phyloP scores from a whole-genome alignment of 2,329 filamentous ascomycete genomes.

The Claviceps lovelessii region DNA sequence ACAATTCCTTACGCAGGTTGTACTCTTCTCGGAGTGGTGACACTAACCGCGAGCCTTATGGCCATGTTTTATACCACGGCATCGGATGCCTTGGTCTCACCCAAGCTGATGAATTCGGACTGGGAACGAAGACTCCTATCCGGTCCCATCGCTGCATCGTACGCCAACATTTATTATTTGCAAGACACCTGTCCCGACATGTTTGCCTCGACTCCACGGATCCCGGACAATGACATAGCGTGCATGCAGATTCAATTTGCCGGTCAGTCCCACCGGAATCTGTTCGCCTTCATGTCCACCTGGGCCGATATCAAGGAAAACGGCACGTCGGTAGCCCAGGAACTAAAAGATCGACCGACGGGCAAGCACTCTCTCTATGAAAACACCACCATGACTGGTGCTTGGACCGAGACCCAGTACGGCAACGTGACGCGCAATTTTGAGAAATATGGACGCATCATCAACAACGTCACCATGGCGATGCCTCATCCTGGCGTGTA shows the following conservation, averaged over 20 bases:
- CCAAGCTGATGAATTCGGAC: constrained; percentile 48
- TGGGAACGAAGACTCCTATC: constrained; percentile 35
- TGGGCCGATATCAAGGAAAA: constrained; percentile 37
- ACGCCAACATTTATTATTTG: constrained; percentile 48
- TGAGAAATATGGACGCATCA: constrained; percentile 35
- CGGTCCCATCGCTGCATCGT: constrained; percentile 45
- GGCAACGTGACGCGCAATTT: constrained; percentile 39
- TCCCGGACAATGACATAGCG: constrained; percentile 28
- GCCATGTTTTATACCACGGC: constrained; percentile 65
- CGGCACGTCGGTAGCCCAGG: constrained; percentile 24
- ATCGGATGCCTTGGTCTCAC: constrained; percentile 59
- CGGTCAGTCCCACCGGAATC: constrained; percentile 56
- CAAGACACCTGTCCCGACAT: constrained; percentile 45
- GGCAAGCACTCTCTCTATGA: constrained; percentile 53
- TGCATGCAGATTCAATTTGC: constrained; percentile 58
- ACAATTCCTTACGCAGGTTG: constrained; percentile 48
- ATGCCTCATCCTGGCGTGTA: constrained; percentile 62
- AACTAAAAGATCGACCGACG: constrained; percentile 36
- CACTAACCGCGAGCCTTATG: constrained; percentile 47
- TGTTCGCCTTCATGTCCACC: constrained; percentile 41
- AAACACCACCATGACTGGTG: constrained; percentile 54
- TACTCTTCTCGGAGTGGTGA: constrained; percentile 49
- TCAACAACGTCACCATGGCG: constrained; percentile 65
- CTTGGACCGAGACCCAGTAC: constrained; percentile 49
- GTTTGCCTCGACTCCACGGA: constrained; percentile 30